Conservation (phyloP, 441 rosid genomes). For the Bruguiera hainesii region DNA sequence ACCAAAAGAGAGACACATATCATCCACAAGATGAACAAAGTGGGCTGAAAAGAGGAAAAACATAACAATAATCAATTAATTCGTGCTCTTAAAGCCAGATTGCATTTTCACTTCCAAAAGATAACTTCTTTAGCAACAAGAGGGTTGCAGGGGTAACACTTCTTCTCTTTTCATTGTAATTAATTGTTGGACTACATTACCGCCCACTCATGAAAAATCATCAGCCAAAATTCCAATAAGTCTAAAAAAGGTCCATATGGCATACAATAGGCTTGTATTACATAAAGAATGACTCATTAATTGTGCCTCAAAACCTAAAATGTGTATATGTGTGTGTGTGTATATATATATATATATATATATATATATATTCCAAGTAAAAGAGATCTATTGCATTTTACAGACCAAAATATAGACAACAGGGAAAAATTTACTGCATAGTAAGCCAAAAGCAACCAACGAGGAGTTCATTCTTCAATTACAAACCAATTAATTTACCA, state of each 20-base stretch:
- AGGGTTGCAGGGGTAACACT: too few species aligned
- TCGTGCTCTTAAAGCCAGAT: too few species aligned
- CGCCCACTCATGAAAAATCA: too few species aligned
- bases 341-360: neutral
- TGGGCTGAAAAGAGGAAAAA: too few species aligned
- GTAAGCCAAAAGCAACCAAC: neutral
- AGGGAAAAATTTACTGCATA: neutral
- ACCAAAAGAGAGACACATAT: neutral
- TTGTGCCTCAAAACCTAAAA: neutral
- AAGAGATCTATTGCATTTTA: neutral
- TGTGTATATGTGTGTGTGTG: too few species aligned
- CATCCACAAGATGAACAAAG: too few species aligned
- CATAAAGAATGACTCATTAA: neutral
- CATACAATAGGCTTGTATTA: neutral
- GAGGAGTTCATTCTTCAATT: neutral
- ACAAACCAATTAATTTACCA: neutral
- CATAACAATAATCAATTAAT: too few species aligned
- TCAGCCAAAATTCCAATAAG: too few species aligned
- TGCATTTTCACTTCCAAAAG: too few species aligned
- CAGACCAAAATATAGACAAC: constrained; percentile 4
- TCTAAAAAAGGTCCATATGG: neutral
- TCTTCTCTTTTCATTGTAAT: too few species aligned
- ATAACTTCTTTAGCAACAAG: too few species aligned
- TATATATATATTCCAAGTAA: neutral
- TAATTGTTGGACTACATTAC: too few species aligned